Evolutionary conservation across 805 yeast genomes (phyloP), one percentile per base, ranked within the genome.

Genomic region (Komagataella ulmi): DNA sequence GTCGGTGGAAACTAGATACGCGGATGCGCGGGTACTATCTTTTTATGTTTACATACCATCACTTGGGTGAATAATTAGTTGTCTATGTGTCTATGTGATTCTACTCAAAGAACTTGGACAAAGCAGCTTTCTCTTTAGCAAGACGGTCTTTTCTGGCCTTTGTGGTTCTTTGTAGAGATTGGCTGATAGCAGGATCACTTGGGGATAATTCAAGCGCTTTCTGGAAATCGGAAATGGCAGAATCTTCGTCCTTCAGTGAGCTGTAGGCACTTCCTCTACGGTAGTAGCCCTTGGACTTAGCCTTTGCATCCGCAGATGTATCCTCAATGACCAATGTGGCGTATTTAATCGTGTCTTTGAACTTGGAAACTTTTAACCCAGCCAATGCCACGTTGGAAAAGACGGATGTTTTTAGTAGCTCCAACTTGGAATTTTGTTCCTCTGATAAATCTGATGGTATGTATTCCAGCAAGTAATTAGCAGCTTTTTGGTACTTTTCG

Each of bases 221-320:
- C 56, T 80, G 77, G 53, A 89, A 75, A 54, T 83, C 84, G 10
- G 64, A 67, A 50, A 83, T 69, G 0, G 96, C 95, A 53, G 72
- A 76, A 30, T 83, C 91, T 51, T 80, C 83, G 61, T 86, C 82
- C 61, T 83, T 83, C 19, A 74, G 69, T 7, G 76, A 66, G 54
- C 79, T 66, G 59, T 80, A 75, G 1, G 93, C 96, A 61, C 76
- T 70, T 44, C 95, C 97, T 65, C 91, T 81, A 65, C 98, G 82
- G 71, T 82, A 90, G 47, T 79, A 69, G 0, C 97, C 97, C 71
- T 90, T 90, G 17, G 95, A 88, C 63, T 76, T 77, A 19, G 88
- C 80, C 55, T 81, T 77, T 45, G 77, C 84, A 52, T 79, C 86
- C 4, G 81, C 69, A 2, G 65, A 67, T 44, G 78, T 83, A 23